Base-by-base conservation (phyloP, 495 filamentous ascomycete species). In the Daldinia vernicosa region DNA sequence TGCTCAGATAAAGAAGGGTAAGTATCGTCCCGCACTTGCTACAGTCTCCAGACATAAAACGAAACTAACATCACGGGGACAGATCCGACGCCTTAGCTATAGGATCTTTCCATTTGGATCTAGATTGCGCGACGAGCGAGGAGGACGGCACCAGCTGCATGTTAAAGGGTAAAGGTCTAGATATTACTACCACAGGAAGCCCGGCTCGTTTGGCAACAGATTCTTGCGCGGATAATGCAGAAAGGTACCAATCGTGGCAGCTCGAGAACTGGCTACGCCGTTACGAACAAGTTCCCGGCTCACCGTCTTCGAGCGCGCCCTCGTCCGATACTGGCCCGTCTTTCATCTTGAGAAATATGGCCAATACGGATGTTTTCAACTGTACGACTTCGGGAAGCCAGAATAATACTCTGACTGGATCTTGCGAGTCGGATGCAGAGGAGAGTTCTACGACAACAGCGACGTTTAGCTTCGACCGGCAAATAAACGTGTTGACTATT, bases 1-100 rank as follows among this genome's bases (percentile, higher is more conserved):
- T 82, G 80, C 53, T 81, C 79, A 1, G 77, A 81, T 40, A 63
- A 62, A 19, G 26, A 71, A 24, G 80, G 80, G 80, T 82, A 54
- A 58, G 80, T 67, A 27, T 17, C 32, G 12, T 4, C 22, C 19
- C 24, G 4, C 17, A 26, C 26, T 43, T 39, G 40, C 19, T 22
- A 12, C 17, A 19, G 28, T 65, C 19, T 24, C 32, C 26, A 12
- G 12, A 14, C 14, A 43, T 4, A 54, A 32, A 33, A 43, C 11
- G 24, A 17, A 26, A 40, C 47, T 65, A 12, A 70, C 22, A 69
- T n/a, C 2, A 1, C 9, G 27, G 2, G 53, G 3, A 40, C 37
- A 81, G 80, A 24, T 70, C 74, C 40, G 67, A 75, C 22, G 76
- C 70, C 19, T 63, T 80, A 19, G 80, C 80, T 5, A 78, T 72